A percentile compares a stretch with the other conserved stretches of the same genome.
These are phyloP conservation scores for Kwoniella bestiolae DNA, from an alignment of 768 basidiomycete genomes.

Conservation along the genomic window DNA sequence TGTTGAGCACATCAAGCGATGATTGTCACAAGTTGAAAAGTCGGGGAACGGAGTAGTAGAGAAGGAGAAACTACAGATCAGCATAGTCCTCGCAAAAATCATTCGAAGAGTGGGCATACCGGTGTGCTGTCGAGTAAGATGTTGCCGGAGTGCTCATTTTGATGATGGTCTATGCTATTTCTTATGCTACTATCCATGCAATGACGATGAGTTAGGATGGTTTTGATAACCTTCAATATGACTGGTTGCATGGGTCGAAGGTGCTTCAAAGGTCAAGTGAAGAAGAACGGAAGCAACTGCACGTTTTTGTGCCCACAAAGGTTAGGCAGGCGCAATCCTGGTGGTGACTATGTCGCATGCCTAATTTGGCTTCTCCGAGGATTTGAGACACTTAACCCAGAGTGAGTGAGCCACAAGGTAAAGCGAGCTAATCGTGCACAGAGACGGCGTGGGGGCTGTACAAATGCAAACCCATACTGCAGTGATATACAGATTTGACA, in stretches of 20 bases:
- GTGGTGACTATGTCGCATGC: background rate
- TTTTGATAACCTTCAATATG: conserved; percentile 5
- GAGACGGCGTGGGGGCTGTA: too few relatives aligned
- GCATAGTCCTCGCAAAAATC: background rate
- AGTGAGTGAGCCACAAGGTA: too few relatives aligned
- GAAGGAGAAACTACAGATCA: too few relatives aligned
- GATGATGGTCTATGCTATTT: background rate
- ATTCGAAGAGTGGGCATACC: conserved; percentile 29
- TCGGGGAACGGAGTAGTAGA: too few relatives aligned
- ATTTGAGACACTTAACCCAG: too few relatives aligned
- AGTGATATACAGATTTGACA: too few relatives aligned
- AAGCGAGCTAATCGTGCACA: too few relatives aligned
- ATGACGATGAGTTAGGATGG: background rate
- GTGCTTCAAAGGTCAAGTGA: background rate
- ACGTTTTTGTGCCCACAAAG: background rate
- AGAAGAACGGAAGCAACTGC: conserved; percentile 1
- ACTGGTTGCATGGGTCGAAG: conserved; percentile 10
- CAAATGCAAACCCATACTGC: too few relatives aligned
- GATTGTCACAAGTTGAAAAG: background rate
- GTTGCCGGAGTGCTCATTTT: conserved; percentile 23
- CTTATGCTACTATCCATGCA: too few relatives aligned
- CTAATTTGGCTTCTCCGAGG: background rate
- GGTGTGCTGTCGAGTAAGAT: conserved; percentile 42
- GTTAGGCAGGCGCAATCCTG: background rate
- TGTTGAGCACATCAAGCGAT: background rate